These are phyloP conservation scores for Acorus gramineus DNA, from an alignment of 106 monocot genomes.

Conservation along the genomic window DNA sequence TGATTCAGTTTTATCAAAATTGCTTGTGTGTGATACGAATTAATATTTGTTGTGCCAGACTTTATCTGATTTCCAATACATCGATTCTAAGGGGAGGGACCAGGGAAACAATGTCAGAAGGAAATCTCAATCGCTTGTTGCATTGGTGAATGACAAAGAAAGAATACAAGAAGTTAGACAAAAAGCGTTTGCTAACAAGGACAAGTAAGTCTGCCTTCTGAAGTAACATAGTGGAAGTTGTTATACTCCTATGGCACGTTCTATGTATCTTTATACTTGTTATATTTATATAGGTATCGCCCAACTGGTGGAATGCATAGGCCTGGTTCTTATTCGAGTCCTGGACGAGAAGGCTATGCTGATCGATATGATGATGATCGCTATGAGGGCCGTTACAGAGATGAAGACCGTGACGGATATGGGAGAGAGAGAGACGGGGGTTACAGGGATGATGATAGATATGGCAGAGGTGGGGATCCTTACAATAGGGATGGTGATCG, in stretches of 20 bases:
- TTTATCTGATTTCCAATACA: constrained; percentile 83
- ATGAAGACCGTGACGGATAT: constrained; percentile 54
- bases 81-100: constrained; percentile 81
- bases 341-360: constrained; percentile 34
- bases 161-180: constrained; percentile 73
- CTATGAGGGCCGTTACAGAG: constrained; percentile 43
- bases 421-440: constrained; percentile 59
- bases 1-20: too few species aligned
- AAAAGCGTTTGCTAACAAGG: constrained; percentile 65
- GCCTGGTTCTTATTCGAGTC: constrained; percentile 34
- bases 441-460: constrained; percentile 64
- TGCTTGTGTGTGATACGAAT: background rate
- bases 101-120: constrained; percentile 84
- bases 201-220: constrained; percentile 46
- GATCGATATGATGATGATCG: constrained; percentile 60
- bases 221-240: background rate
- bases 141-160: constrained; percentile 86
- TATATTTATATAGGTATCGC: constrained; percentile 28
- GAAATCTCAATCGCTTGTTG: constrained; percentile 82
- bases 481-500: constrained; percentile 42
- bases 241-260: background rate
- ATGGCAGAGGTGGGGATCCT: constrained; percentile 35
- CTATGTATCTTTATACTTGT: background rate
- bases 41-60: constrained; percentile 33
- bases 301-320: constrained; percentile 40